These are phyloP conservation scores for Coniochaeta prunicola DNA, from an alignment of 2,329 filamentous ascomycete genomes.

Conservation along the genomic window DNA sequence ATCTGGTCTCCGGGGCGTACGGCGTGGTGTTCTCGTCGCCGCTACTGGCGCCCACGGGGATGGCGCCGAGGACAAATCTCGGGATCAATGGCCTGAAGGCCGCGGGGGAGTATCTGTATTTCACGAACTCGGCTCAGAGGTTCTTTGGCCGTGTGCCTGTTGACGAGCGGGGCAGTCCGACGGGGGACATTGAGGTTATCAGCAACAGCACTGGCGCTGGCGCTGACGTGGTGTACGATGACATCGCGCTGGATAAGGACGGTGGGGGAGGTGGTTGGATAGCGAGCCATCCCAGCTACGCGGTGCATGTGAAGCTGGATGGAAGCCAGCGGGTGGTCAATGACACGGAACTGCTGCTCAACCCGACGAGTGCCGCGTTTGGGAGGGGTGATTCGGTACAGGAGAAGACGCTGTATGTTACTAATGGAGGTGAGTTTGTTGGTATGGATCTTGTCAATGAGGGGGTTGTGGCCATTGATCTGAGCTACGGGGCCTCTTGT, in stretches of 20 bases:
- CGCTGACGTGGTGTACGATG: constrained; percentile 11
- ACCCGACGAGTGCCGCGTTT: constrained; percentile 6
- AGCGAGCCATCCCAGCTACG: constrained; percentile 10
- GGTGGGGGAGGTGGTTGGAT: constrained; percentile 6
- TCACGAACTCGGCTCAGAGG: constrained; percentile 11
- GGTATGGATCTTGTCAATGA: constrained; percentile 4
- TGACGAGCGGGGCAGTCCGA: constrained; percentile 1
- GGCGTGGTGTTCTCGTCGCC: constrained; percentile 8
- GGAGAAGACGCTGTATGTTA: constrained; percentile 10
- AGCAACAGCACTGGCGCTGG: constrained; percentile 4
- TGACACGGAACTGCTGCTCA: constrained; percentile 2
- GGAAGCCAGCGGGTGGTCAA: constrained; percentile 9
- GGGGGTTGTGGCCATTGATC: constrained; percentile 5
- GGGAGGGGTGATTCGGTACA: constrained; percentile 8
- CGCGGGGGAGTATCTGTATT: constrained; percentile 8
- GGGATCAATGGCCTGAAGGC: constrained; percentile 13
- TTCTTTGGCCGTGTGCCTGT: constrained; percentile 8
- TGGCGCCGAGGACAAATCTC: constrained; percentile 6
- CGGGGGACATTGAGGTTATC: constrained; percentile 3
- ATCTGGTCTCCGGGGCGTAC: constrained; percentile 7
- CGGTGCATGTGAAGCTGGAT: constrained; percentile 3
- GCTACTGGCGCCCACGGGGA: constrained; percentile 8
- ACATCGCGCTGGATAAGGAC: constrained; percentile 8
- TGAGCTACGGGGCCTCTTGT: not conserved
- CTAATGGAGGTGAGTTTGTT: constrained; percentile 6